Evolutionary conservation across 2,329 filamentous ascomycete species (phyloP).

Genomic region (Penicillium oxalicum): DNA sequence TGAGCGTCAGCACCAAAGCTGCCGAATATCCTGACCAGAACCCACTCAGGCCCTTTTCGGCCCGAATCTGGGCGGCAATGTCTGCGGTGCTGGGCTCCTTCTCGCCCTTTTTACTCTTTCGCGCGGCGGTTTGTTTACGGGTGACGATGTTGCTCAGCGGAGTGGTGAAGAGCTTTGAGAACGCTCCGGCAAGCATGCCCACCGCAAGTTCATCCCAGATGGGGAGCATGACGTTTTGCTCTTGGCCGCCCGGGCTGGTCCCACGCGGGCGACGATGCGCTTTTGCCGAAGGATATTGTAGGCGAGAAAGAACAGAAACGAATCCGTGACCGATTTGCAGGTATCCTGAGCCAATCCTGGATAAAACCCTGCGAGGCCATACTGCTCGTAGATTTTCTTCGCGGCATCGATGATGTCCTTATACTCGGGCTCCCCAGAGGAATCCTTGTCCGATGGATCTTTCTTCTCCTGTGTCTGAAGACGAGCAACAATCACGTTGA

Average conservation of each 20-base stretch:
- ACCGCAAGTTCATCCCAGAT: constrained; percentile 68
- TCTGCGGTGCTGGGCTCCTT: constrained; percentile 41
- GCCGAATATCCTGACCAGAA: constrained; percentile 89
- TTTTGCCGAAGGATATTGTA: constrained; percentile 55
- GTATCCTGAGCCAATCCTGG: constrained; percentile 59
- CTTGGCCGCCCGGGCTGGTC: constrained; percentile 14
- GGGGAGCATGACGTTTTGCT: constrained; percentile 43
- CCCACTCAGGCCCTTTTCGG: constrained; percentile 65
- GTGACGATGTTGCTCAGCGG: constrained; percentile 79
- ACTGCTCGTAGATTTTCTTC: constrained; percentile 61
- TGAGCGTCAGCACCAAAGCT: constrained; percentile 70
- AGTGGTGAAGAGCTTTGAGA: constrained; percentile 69
- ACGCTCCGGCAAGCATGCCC: constrained; percentile 64
- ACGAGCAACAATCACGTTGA: constrained; percentile 74
- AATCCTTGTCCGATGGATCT: constrained; percentile 47
- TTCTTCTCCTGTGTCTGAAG: constrained; percentile 63
- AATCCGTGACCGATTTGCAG: constrained; percentile 64
- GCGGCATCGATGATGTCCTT: constrained; percentile 63
- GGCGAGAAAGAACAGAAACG: constrained; percentile 79
- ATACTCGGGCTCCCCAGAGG: constrained; percentile 56
- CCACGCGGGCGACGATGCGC: constrained; percentile 38
- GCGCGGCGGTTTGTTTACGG: constrained; percentile 62
- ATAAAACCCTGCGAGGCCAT: constrained; percentile 72
- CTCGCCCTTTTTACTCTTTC: constrained; percentile 7
- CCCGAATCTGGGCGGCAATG: constrained; percentile 58